Evolutionary conservation across 2,329 filamentous ascomycete species (phyloP).

Genomic region (Penicillium sp.): DNA sequence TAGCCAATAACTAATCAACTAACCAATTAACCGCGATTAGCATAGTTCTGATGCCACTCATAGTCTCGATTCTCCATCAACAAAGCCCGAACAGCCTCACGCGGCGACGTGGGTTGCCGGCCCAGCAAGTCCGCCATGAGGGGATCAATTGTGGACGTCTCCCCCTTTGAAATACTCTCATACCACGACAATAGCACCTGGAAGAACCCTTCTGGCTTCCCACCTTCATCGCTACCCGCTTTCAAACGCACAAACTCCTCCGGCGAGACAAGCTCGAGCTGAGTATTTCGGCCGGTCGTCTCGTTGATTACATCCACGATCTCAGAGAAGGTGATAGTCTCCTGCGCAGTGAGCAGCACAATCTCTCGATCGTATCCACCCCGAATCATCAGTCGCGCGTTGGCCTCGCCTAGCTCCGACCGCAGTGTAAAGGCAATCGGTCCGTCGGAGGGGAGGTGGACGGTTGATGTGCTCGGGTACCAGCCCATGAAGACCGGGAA

Average conservation of each 20-base stretch:
- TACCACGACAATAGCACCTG: conserved; percentile 45
- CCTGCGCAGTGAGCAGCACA: conserved; percentile 41
- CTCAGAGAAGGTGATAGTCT: conserved; percentile 35
- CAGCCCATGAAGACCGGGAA: conserved; percentile 58
- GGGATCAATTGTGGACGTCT: conserved; percentile 43
- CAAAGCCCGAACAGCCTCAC: conserved; percentile 32
- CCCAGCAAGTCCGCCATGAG: conserved; percentile 47
- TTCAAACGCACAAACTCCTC: conserved; percentile 36
- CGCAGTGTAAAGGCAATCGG: conserved; percentile 53
- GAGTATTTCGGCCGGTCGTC: conserved; percentile 33
- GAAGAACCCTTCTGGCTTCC: conserved; percentile 42
- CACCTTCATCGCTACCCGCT: conserved; percentile 35
- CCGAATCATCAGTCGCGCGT: conserved; percentile 50
- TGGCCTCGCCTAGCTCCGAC: conserved; percentile 56
- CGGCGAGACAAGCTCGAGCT: conserved; percentile 33
- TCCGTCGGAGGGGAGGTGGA: conserved; percentile 40
- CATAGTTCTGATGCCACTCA: conserved; percentile 49
- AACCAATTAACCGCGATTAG: conserved; percentile 18
- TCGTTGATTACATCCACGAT: conserved; percentile 41
- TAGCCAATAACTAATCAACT: background rate
- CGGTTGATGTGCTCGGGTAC: conserved; percentile 34
- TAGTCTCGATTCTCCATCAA: conserved; percentile 35
- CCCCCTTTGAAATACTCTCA: conserved; percentile 46
- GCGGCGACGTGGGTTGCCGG: conserved; percentile 43
- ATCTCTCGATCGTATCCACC: conserved; percentile 37